phyloP scores from a whole-genome alignment of 1,139 yeast genomes.

The Blastobotrys malaysiensis region DNA sequence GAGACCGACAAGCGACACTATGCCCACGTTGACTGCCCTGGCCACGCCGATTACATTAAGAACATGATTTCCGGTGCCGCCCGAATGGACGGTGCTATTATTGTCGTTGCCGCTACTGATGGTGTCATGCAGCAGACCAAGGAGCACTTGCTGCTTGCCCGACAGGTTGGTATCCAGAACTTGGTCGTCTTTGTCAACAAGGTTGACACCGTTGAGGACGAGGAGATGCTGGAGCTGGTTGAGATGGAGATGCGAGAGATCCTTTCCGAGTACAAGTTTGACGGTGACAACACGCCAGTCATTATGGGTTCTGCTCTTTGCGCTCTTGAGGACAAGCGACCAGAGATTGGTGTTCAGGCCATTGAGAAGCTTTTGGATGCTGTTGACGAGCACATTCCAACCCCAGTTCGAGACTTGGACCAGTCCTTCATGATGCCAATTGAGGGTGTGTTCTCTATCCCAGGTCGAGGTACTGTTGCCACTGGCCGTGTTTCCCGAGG shows the following conservation, averaged over 20 bases:
- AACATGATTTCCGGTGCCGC: conserved; percentile 99
- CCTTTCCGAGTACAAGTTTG: conserved; percentile 84
- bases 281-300: conserved; percentile 97
- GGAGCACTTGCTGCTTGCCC: conserved; percentile 95
- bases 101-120: conserved; percentile 98
- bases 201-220: conserved; percentile 96
- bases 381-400: conserved; percentile 91
- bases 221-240: conserved; percentile 98
- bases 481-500: conserved; percentile 99
- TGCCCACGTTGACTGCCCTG: conserved; percentile 97
- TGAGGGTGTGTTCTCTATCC: conserved; percentile 95
- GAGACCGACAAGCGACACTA: conserved; percentile 90
- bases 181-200: conserved; percentile 97
- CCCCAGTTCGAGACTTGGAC: conserved; percentile 93
- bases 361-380: conserved; percentile 82
- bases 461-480: conserved; percentile 99
- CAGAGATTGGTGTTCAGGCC: conserved; percentile 89
- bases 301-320: conserved; percentile 98
- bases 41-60: conserved; percentile 98
- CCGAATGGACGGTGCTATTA: conserved; percentile 99
- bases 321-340: conserved; percentile 82
- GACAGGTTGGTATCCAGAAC: conserved; percentile 99
- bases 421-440: conserved; percentile 96
- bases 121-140: conserved; percentile 99
- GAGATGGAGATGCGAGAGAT: conserved; percentile 99